Evolutionary conservation across 768 basidiomycete species (phyloP).

Genomic region (Termitomyces sp.): DNA sequence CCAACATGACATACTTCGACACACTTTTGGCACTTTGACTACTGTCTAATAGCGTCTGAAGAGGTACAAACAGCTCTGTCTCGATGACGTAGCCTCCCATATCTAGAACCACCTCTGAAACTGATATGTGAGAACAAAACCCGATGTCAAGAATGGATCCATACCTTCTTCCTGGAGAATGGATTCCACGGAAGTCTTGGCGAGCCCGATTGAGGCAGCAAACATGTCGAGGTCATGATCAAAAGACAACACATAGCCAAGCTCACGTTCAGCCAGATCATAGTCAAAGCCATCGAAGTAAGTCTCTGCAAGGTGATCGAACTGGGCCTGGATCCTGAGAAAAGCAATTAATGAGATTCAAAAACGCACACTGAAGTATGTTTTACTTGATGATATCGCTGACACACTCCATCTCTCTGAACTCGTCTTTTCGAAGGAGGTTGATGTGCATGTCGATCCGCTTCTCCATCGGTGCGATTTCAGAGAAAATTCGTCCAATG

Average conservation of each 20-base stretch:
- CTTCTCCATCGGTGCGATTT: constrained; percentile 85
- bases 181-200: constrained; percentile 77
- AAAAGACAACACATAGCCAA: constrained; percentile 74
- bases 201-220: constrained; percentile 83
- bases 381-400: constrained; percentile 81
- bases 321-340: constrained; percentile 82
- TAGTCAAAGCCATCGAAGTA: constrained; percentile 81
- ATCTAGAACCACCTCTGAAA: constrained; percentile 64
- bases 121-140: background rate
- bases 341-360: background rate
- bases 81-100: constrained; percentile 72
- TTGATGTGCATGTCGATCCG: constrained; percentile 90
- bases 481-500: constrained; percentile 76
- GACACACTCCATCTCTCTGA: constrained; percentile 91
- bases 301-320: constrained; percentile 86
- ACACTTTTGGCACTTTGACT: constrained; percentile 75
- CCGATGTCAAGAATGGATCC: background rate
- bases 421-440: constrained; percentile 79
- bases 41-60: constrained; percentile 77
- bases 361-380: constrained; percentile 5
- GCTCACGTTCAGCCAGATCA: constrained; percentile 86
- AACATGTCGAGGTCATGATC: constrained; percentile 95
- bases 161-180: constrained; percentile 75
- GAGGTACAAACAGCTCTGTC: constrained; percentile 70
- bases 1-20: constrained; percentile 52